phyloP scores from a whole-genome alignment of 1,284 basidiomycete species.

The Trichosporon asahii region DNA sequence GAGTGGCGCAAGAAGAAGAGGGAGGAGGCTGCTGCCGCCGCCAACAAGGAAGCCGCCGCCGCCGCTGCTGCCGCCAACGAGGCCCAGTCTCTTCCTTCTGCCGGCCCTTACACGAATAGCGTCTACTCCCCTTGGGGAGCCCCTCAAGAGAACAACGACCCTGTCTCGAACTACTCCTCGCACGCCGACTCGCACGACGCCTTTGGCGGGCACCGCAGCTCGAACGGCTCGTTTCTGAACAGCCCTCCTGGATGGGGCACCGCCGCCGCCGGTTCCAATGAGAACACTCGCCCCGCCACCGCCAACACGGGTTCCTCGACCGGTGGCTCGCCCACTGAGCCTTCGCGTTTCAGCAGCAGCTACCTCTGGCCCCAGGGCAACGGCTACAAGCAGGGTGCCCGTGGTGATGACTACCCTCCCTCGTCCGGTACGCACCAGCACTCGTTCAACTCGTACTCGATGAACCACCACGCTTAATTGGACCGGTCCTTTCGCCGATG shows the following conservation, averaged over 20 bases:
- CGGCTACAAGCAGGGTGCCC: not conserved
- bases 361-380: conserved; percentile 3
- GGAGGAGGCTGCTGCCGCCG: conserved; percentile 52
- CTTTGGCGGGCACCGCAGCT: conserved; percentile 19
- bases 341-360: conserved; percentile 1
- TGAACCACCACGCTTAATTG: conserved; percentile 9
- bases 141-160: conserved; percentile 4
- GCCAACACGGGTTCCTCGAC: conserved; percentile 24
- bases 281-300: conserved; percentile 25
- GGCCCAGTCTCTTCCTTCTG: not conserved
- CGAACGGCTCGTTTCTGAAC: conserved; percentile 20
- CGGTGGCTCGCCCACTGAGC: conserved; percentile 21
- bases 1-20: conserved; percentile 93
- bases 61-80: conserved; percentile 16
- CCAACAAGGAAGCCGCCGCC: conserved; percentile 25
- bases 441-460: conserved; percentile 8
- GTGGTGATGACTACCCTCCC: conserved; percentile 1
- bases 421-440: not conserved
- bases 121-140: conserved; percentile 12
- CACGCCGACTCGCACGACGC: conserved; percentile 10
- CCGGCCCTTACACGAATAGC: not conserved
- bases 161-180: not conserved
- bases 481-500: not conserved
- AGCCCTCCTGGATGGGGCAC: conserved; percentile 16
- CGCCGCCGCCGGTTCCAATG: not conserved